A percentile compares a stretch with the other conserved stretches of the same genome.
Evolutionary conservation across 169 alveolate genomes (phyloP).

Genomic region (Plasmodium cynomolgi): DNA sequence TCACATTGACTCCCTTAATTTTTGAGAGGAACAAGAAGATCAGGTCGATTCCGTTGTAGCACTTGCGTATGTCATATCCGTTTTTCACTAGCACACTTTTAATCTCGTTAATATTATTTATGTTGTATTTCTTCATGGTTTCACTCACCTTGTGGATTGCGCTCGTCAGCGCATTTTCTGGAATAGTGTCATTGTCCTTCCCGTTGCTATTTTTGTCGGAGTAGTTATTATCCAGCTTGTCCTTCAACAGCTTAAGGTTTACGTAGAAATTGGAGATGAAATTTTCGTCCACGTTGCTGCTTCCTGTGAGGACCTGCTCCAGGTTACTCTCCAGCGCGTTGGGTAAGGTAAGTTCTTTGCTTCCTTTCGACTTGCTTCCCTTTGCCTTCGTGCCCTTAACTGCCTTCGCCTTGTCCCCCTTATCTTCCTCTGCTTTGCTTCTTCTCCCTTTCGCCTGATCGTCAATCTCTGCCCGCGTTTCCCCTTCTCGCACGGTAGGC

Average conservation of each 20-base stretch:
- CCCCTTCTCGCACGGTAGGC: neutral
- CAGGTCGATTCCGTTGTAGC: slow-evolving; percentile 52
- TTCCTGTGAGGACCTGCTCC: neutral
- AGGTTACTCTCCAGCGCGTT: slow-evolving; percentile 19
- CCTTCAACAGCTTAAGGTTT: slow-evolving; percentile 34
- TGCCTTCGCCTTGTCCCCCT: neutral
- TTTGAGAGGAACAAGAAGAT: slow-evolving; percentile 49
- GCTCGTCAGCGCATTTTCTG: neutral
- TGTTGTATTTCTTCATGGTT: slow-evolving; percentile 46
- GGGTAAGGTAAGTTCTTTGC: neutral
- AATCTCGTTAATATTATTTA: slow-evolving; percentile 49
- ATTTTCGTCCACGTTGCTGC: slow-evolving; percentile 11
- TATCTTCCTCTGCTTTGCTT: neutral
- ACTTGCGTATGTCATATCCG: slow-evolving; percentile 61
- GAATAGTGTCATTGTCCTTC: neutral
- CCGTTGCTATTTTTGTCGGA: neutral
- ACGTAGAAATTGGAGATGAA: slow-evolving; percentile 47
- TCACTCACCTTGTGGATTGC: slow-evolving; percentile 34
- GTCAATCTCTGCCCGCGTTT: neutral
- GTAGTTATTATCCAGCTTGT: neutral
- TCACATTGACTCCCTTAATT: slow-evolving; percentile 58
- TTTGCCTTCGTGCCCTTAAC: neutral
- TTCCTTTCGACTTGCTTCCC: neutral
- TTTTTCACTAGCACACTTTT: slow-evolving; percentile 26
- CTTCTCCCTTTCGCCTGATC: neutral